Conservation (phyloP, 2,329 filamentous ascomycete genomes). For the Helicocarpus griseus region DNA sequence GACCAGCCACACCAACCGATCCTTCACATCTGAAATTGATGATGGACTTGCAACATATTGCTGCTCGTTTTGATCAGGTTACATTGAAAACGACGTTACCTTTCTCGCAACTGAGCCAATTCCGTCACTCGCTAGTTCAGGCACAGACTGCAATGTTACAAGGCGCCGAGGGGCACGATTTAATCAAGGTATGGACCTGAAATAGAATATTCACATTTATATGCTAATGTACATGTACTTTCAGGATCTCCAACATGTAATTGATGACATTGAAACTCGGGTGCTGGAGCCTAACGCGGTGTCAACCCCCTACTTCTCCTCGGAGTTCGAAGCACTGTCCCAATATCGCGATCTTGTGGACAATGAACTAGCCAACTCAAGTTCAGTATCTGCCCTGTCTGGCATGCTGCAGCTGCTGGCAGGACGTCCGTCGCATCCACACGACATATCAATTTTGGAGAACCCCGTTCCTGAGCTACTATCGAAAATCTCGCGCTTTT, state of each 20-base stretch:
- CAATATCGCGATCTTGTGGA: constrained; percentile 34
- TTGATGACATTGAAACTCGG: constrained; percentile 25
- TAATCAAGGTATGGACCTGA: constrained; percentile 21
- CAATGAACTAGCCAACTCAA: constrained; percentile 5
- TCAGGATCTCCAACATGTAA: constrained; percentile 28
- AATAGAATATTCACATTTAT: background rate
- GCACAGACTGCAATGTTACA: constrained; percentile 29
- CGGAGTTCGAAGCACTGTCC: constrained; percentile 39
- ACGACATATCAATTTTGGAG: constrained; percentile 24
- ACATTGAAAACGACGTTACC: constrained; percentile 28
- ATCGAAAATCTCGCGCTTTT: constrained; percentile 27
- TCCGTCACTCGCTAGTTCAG: constrained; percentile 29
- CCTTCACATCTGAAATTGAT: constrained; percentile 24
- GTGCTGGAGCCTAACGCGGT: constrained; percentile 21
- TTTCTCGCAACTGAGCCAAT: constrained; percentile 25
- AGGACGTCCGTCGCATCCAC: constrained; percentile 25
- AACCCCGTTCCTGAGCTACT: constrained; percentile 27
- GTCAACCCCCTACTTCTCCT: constrained; percentile 33
- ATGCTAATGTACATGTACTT: constrained; percentile 10
- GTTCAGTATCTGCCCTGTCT: constrained; percentile 15
- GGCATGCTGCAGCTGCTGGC: constrained; percentile 29
- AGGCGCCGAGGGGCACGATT: constrained; percentile 26
- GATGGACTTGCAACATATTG: constrained; percentile 27
- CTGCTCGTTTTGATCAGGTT: constrained; percentile 28
- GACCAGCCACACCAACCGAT: constrained; percentile 46